These are phyloP conservation scores for Coemansia sp. DNA, from an alignment of 192 early-diverging fungal genomes.

Conservation along the genomic window DNA sequence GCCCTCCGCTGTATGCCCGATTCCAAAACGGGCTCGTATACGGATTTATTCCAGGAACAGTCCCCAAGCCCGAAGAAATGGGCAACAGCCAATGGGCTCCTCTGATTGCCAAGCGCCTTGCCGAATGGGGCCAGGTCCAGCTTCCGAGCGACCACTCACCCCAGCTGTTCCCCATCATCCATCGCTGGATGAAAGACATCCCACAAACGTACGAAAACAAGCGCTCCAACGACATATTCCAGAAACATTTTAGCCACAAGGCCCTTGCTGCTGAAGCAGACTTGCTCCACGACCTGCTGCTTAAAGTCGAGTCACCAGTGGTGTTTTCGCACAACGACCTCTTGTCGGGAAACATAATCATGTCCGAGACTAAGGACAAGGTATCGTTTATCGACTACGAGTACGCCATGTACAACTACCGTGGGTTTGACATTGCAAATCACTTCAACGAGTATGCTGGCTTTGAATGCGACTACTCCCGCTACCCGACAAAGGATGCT, in stretches of 20 bases:
- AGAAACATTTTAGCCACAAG: slow-evolving; percentile 24
- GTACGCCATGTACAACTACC: slow-evolving; percentile 80
- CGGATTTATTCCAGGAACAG: slow-evolving; percentile 78
- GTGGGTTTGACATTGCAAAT: slow-evolving; percentile 95
- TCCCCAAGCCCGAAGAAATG: slow-evolving; percentile 77
- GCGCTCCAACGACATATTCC: slow-evolving; percentile 31
- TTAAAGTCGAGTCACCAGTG: slow-evolving; percentile 69
- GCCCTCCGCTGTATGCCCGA: slow-evolving; percentile 78
- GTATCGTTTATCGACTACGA: slow-evolving; percentile 93
- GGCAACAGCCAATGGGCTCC: slow-evolving; percentile 66
- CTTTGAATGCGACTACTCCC: slow-evolving; percentile 91
- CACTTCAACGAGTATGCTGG: slow-evolving; percentile 96
- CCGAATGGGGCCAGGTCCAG: slow-evolving; percentile 77
- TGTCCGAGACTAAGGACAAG: slow-evolving; percentile 48
- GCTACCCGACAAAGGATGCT: slow-evolving; percentile 72
- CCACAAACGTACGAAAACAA: slow-evolving; percentile 26
- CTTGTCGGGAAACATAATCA: slow-evolving; percentile 86
- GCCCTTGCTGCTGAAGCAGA: slow-evolving; percentile 47
- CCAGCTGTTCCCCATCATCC: slow-evolving; percentile 38
- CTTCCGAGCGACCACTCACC: slow-evolving; percentile 53
- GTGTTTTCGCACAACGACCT: slow-evolving; percentile 95
- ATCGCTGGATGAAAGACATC: slow-evolving; percentile 46
- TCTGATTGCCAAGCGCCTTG: slow-evolving; percentile 77
- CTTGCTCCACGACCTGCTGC: slow-evolving; percentile 59
- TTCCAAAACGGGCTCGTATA: slow-evolving; percentile 94